A percentile compares a stretch with the other conserved stretches of the same genome.
phyloP scores from a whole-genome alignment of 495 filamentous ascomycete genomes.

The Aspergillus mulundensis region DNA sequence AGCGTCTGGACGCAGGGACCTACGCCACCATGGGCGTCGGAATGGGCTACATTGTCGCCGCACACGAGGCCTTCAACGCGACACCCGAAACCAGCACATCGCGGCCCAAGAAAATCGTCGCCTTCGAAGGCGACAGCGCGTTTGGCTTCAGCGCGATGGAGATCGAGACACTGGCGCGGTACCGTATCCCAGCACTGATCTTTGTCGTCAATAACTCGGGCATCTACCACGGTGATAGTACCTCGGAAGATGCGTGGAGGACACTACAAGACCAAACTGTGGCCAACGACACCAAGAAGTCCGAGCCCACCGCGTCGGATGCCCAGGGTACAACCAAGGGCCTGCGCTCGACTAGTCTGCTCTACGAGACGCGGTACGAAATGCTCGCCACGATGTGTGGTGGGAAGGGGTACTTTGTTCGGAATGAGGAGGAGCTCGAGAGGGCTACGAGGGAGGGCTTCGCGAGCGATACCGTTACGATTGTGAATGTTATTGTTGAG shows the following conservation, averaged over 20 bases:
- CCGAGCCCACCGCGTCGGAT: not conserved
- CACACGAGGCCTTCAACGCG: conserved; percentile 56
- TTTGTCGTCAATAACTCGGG: conserved; percentile 64
- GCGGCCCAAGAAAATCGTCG: conserved; percentile 53
- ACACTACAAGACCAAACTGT: conserved; percentile 34
- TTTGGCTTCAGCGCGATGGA: conserved; percentile 63
- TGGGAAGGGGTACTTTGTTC: conserved; percentile 51
- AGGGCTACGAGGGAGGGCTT: conserved; percentile 52
- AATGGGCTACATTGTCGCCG: conserved; percentile 60
- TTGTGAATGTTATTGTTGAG: conserved; percentile 61
- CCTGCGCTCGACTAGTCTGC: conserved; percentile 52
- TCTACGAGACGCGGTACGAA: conserved; percentile 57
- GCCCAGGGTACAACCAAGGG: conserved; percentile 26
- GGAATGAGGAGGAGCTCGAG: conserved; percentile 50
- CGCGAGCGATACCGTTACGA: conserved; percentile 36
- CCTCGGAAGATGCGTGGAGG: conserved; percentile 37
- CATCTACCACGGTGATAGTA: conserved; percentile 56
- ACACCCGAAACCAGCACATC: conserved; percentile 13
- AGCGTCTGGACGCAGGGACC: conserved; percentile 60
- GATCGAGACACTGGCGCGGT: conserved; percentile 62
- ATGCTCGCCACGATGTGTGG: conserved; percentile 56
- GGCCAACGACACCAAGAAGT: conserved; percentile 25
- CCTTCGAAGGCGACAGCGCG: conserved; percentile 59
- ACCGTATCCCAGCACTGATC: conserved; percentile 57
- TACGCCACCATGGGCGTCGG: conserved; percentile 69